Conservation (phyloP, 371 early-diverging fungal genomes). For the Mortierella sp. region DNA sequence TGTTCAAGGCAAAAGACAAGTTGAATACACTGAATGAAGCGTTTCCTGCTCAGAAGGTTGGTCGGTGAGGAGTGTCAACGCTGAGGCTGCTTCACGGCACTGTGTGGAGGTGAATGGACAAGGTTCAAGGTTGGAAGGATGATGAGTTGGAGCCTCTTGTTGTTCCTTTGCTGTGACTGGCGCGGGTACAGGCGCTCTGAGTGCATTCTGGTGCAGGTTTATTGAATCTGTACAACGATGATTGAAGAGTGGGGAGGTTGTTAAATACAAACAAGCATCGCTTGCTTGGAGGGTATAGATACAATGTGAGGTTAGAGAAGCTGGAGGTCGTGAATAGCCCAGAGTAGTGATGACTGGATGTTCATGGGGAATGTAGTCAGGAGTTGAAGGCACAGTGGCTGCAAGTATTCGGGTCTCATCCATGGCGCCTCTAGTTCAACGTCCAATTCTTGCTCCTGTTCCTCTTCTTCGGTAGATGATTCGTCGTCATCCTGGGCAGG, state of each 20-base stretch:
- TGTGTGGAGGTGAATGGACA: too few species aligned
- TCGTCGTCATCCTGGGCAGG: constrained; percentile 33
- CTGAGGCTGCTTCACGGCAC: too few species aligned
- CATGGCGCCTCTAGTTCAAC: constrained; percentile 34
- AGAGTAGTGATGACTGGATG: constrained; percentile 50
- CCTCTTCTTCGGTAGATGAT: constrained; percentile 19
- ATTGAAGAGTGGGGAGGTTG: not conserved
- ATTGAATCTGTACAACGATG: too few species aligned
- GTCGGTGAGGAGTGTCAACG: too few species aligned
- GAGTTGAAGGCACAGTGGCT: constrained; percentile 48
- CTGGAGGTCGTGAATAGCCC: constrained; percentile 53
- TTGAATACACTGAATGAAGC: too few species aligned
- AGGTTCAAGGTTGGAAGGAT: too few species aligned
- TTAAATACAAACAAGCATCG: not conserved
- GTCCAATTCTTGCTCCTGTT: constrained; percentile 25
- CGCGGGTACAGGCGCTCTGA: too few species aligned
- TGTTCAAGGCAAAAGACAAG: too few species aligned
- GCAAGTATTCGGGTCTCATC: constrained; percentile 54
- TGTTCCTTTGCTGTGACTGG: too few species aligned
- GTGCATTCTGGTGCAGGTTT: too few species aligned
- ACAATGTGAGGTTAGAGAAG: constrained; percentile 14
- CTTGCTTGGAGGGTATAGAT: not conserved
- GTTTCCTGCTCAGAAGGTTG: too few species aligned
- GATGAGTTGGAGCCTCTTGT: too few species aligned
- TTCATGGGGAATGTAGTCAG: constrained; percentile 54